Evolutionary conservation across 345 rosid genomes (phyloP), one percentile per base, ranked within the genome.

Genomic region (Aegle marmelos): DNA sequence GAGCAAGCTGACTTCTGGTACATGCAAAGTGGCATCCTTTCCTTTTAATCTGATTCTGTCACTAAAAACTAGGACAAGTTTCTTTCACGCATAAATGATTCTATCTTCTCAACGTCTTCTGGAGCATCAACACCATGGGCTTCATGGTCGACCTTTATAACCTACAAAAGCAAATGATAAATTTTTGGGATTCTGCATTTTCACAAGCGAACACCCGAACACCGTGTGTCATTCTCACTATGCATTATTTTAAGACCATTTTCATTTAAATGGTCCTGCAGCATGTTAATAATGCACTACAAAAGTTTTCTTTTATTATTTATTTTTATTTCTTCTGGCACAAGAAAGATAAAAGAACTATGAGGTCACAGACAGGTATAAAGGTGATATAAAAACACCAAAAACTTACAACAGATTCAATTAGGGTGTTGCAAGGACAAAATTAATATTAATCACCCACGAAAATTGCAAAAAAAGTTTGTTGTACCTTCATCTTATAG

Each of bases 91-190:
- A 96, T 92, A 34, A 88, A 83, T 63, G 91, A 84, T 87, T 96
- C 99, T 7, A 94, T 89, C 86, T 94, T 94, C 69, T 84, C 93
- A 34, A 92, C 91, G 70, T 94, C 98, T 71, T 96, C 97, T 0
- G 93, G 97, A 65, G 82, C 70, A 80, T 93, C 98, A 58, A 95
- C 94, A 30, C 99, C 98, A 48, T 95, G 98, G 67, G 97, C 98
- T 70, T 93, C 97, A 33, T 93, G 95, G 28, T 94, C 93, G 31
- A 96, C 97, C 85, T 92, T 94, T 69, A 96, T 96, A 27, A 96
- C 97, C 97, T 96, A 88, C 80, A 76, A 31, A 60, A 72, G 59
- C 27, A 74, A 28, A 22, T 17, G 25, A 48, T 10, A 17, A 16
- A 28, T 33, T 74, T 30, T 50, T 17, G 36, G 24, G 45, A 5